Percentiles rank a stretch among this genome's conserved stretches.
These are phyloP conservation scores for Biscogniauxia mediterranea DNA, from an alignment of 2,329 filamentous ascomycete species.

Conservation along the genomic window DNA sequence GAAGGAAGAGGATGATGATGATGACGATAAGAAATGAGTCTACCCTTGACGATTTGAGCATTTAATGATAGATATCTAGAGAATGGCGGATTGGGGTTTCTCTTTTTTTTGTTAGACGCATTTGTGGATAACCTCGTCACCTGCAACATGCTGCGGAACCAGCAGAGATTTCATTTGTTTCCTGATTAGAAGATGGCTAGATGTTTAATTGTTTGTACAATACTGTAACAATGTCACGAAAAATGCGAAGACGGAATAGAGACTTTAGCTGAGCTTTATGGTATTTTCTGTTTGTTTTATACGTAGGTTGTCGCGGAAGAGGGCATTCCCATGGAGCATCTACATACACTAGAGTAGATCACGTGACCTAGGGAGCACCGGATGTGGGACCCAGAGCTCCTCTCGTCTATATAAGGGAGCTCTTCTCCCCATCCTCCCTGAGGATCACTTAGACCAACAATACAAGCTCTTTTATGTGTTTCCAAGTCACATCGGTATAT, in stretches of 20 bases:
- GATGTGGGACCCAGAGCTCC: too few species aligned
- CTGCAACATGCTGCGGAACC: neutral
- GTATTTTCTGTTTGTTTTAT: too few species aligned
- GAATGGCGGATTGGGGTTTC: neutral
- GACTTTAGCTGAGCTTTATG: neutral
- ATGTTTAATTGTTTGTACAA: neutral
- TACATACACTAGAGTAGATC: too few species aligned
- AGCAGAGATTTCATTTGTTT: neutral
- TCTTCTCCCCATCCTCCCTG: too few species aligned
- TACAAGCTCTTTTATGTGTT: too few species aligned
- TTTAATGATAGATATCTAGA: neutral
- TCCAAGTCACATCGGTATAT: too few species aligned
- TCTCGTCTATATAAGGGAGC: too few species aligned
- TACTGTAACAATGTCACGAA: neutral
- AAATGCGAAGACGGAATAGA: neutral
- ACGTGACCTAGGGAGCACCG: too few species aligned
- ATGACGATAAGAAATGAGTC: slow-evolving; percentile 17
- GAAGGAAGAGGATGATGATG: slow-evolving; percentile 40
- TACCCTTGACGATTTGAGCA: neutral
- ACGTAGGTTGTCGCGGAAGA: too few species aligned
- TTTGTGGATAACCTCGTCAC: neutral
- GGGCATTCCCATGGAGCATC: too few species aligned
- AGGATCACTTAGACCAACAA: too few species aligned
- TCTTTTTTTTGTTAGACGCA: neutral
- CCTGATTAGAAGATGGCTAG: neutral